Evolutionary conservation across 768 basidiomycete species (phyloP).

Genomic region (Leccinum ochraceum): DNA sequence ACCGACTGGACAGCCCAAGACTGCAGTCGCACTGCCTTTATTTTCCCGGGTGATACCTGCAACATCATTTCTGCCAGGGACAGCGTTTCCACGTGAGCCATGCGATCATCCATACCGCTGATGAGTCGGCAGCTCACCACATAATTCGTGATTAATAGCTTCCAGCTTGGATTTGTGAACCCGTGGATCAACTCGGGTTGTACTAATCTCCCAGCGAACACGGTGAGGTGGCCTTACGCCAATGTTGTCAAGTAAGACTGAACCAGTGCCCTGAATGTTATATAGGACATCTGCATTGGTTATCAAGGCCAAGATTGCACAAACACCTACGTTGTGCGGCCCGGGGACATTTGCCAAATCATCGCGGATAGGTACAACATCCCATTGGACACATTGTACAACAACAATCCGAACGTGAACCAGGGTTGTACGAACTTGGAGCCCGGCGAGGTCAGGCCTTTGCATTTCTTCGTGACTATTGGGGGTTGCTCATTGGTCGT

Average conservation of each 20-base stretch:
- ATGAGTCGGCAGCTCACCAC: background rate
- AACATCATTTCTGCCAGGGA: background rate
- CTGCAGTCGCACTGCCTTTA: background rate
- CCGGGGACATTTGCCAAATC: background rate
- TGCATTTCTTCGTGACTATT: background rate
- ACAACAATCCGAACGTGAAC: background rate
- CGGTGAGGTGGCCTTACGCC: conserved; percentile 25
- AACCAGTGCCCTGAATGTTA: background rate
- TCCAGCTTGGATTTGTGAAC: conserved; percentile 61
- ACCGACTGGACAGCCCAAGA: background rate
- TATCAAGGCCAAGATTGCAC: conserved; percentile 54
- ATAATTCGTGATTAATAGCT: conserved; percentile 33
- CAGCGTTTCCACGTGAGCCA: background rate
- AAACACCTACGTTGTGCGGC: background rate
- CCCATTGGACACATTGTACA: background rate
- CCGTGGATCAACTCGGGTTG: conserved; percentile 33
- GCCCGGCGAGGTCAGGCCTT: background rate
- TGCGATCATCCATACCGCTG: background rate
- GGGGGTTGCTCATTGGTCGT: background rate
- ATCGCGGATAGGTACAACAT: background rate
- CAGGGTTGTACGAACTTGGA: background rate
- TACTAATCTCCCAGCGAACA: too few relatives aligned
- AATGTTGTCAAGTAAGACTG: background rate
- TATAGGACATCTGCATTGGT: conserved; percentile 55
- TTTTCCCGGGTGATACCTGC: background rate